Conservation (phyloP, 345 rosid species). For the Syzygium oleosum region DNA sequence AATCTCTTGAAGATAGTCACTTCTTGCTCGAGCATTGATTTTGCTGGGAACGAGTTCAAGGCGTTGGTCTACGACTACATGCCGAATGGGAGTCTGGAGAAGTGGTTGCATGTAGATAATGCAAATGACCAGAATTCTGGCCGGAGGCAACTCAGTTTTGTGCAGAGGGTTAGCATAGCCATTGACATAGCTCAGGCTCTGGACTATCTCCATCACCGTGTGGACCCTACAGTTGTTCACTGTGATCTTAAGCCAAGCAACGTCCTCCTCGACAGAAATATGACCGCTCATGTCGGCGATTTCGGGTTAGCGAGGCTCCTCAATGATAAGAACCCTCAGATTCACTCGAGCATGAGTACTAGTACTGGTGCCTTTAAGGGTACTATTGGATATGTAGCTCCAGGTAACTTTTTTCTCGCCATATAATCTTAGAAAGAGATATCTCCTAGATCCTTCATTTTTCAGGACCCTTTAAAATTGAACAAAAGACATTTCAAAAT, state of each 20-base stretch:
- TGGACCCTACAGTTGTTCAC: slow-evolving; percentile 11
- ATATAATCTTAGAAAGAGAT: neutral
- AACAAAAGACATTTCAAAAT: neutral
- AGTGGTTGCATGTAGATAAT: slow-evolving; percentile 17
- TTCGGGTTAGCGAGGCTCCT: slow-evolving; percentile 25
- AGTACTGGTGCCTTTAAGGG: slow-evolving; percentile 15
- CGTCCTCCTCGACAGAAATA: slow-evolving; percentile 21
- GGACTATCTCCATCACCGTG: slow-evolving; percentile 18
- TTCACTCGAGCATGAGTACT: slow-evolving; percentile 3
- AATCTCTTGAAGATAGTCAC: slow-evolving; percentile 41
- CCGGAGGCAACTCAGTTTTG: slow-evolving; percentile 7
- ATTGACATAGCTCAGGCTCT: slow-evolving; percentile 24
- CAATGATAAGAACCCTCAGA: neutral
- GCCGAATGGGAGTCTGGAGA: slow-evolving; percentile 39
- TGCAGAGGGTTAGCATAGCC: slow-evolving; percentile 22
- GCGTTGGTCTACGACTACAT: slow-evolving; percentile 38
- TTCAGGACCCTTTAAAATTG: neutral
- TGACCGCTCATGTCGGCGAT: slow-evolving; percentile 18
- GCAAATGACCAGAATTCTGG: slow-evolving; percentile 3
- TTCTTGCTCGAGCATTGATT: slow-evolving; percentile 40
- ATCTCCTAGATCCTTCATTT: neutral
- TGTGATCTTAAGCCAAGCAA: slow-evolving; percentile 47
- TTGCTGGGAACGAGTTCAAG: slow-evolving; percentile 37
- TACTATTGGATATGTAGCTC: slow-evolving; percentile 14
- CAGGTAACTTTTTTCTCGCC: slow-evolving; percentile 1